Evolutionary conservation across 306 rosid species (phyloP).

Genomic region (Gynostemma pentaphyllum): DNA sequence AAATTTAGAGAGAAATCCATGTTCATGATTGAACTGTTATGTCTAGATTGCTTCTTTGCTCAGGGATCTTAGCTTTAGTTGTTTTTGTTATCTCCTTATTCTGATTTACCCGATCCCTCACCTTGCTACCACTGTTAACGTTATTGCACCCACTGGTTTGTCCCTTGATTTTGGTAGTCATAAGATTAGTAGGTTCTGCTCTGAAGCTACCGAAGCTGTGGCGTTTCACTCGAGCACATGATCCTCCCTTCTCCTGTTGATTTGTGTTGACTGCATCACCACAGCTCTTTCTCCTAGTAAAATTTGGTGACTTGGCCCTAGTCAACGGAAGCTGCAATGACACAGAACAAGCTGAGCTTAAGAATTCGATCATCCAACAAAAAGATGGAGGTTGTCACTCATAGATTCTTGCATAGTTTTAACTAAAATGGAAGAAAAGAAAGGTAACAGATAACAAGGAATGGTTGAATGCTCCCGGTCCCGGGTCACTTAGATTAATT

Average conservation of each 20-base stretch:
- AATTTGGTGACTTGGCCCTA: conserved; percentile 85
- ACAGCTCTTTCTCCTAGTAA: conserved; percentile 72
- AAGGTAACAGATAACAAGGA: not conserved
- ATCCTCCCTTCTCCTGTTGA: conserved; percentile 15
- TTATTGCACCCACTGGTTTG: conserved; percentile 22
- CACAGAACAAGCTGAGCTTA: not conserved
- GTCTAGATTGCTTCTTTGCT: conserved; percentile 46
- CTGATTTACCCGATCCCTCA: conserved; percentile 32
- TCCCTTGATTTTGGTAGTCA: conserved; percentile 27
- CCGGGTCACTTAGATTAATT: not conserved
- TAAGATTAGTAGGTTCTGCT: conserved; percentile 13
- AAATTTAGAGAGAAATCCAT: not conserved
- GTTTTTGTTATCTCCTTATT: conserved; percentile 37
- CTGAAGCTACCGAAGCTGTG: conserved; percentile 40
- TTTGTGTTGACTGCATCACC: conserved; percentile 42
- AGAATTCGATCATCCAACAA: not conserved
- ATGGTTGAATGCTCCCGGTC: too few relatives aligned
- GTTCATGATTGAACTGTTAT: conserved; percentile 54
- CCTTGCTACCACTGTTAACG: conserved; percentile 22
- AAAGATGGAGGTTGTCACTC: not conserved
- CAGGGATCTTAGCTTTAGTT: conserved; percentile 28
- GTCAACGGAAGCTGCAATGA: conserved; percentile 70
- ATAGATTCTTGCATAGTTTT: not conserved
- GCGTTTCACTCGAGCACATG: conserved; percentile 37
- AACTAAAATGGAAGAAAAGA: too few relatives aligned